Evolutionary conservation across 2,329 filamentous ascomycete genomes (phyloP).

Genomic region (Sclerotinia nivalis): DNA sequence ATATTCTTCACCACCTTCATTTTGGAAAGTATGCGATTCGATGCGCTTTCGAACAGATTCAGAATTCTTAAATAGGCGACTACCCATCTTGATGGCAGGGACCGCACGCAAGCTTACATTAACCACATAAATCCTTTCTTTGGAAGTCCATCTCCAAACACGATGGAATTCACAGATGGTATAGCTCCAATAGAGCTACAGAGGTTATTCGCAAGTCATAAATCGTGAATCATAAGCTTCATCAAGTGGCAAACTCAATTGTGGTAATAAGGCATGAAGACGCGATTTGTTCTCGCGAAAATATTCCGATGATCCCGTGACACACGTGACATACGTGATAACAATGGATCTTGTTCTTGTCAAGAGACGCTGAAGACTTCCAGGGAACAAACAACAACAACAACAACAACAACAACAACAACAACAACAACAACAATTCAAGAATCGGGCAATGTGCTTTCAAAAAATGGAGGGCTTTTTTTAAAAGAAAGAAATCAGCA

Average conservation of each 20-base stretch:
- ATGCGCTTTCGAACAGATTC: slow-evolving; percentile 62
- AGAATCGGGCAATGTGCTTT: no score
- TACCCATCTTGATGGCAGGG: slow-evolving; percentile 51
- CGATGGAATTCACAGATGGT: neutral
- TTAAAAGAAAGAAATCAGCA: no score
- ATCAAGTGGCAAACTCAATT: neutral
- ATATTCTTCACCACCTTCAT: slow-evolving; percentile 90
- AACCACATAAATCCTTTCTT: neutral
- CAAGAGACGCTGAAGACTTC: no score
- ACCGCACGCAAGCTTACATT: no score
- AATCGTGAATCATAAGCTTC: neutral
- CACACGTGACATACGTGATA: no score
- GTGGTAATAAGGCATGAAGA: neutral
- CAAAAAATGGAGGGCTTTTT: no score
- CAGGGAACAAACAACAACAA: no score
- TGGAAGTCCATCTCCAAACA: neutral
- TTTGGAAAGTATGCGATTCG: slow-evolving; percentile 68
- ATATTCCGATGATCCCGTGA: no score
- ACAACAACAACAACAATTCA: no score
- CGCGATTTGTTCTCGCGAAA: no score
- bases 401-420: no score
- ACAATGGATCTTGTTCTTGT: no score
- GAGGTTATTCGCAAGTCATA: neutral
- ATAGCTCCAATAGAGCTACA: neutral
- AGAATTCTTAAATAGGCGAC: slow-evolving; percentile 63